Conservation (phyloP, 2,329 filamentous ascomycete genomes). For the Fusarium drepaniforme region DNA sequence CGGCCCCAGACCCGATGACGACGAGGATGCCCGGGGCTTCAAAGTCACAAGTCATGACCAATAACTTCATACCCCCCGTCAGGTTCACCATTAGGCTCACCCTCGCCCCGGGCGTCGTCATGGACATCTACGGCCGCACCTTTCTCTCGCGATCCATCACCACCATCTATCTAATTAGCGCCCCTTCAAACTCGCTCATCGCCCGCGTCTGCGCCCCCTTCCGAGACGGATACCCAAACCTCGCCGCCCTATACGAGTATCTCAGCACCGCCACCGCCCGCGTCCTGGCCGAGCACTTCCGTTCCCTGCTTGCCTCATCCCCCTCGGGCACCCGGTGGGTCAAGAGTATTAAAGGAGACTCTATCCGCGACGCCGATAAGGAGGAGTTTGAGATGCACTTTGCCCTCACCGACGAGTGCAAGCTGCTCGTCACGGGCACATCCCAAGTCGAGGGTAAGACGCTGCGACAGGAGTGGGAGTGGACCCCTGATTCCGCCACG, state of each 20-base stretch:
- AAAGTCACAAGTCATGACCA: no score
- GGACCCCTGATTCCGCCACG: constrained; percentile 37
- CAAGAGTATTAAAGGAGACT: constrained; percentile 48
- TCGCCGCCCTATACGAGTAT: constrained; percentile 60
- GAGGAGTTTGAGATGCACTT: constrained; percentile 50
- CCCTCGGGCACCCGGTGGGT: constrained; percentile 41
- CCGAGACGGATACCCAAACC: constrained; percentile 58
- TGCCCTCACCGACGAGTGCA: constrained; percentile 37
- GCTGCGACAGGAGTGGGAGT: constrained; percentile 45
- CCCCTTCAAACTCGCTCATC: constrained; percentile 53
- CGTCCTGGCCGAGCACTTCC: constrained; percentile 52
- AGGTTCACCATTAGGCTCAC: constrained; percentile 58
- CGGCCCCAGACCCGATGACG: constrained; percentile 41
- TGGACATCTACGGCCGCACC: constrained; percentile 60
- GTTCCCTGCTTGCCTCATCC: constrained; percentile 38
- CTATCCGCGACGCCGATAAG: constrained; percentile 45
- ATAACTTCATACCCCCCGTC: constrained; percentile 54
- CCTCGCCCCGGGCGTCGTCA: constrained; percentile 57
- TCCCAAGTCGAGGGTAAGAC: constrained; percentile 29
- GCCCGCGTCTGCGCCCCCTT: constrained; percentile 57
- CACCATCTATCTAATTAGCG: constrained; percentile 59
- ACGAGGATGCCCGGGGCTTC: no score
- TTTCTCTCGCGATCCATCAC: constrained; percentile 55
- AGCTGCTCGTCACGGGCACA: constrained; percentile 40
- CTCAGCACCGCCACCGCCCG: constrained; percentile 57